A percentile compares a stretch with the other conserved stretches of the same genome.
Conservation (phyloP, 2,329 filamentous ascomycete genomes). For the Ceratocystis diversiconidia region DNA sequence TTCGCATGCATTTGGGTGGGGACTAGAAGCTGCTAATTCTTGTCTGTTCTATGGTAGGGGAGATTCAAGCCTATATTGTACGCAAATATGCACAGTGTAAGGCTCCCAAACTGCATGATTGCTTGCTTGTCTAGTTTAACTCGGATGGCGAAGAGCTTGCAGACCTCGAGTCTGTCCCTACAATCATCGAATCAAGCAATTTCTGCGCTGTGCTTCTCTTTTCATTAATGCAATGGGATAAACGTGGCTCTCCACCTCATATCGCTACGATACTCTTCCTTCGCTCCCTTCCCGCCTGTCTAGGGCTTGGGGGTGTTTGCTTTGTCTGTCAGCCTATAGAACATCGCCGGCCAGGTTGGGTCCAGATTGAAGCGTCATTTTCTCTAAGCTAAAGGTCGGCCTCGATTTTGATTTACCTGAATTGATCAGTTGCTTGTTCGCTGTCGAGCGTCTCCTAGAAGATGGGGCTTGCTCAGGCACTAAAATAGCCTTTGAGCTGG, state of each 20-base stretch:
- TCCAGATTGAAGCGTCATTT: background rate
- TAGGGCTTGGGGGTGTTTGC: background rate
- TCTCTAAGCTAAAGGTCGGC: background rate
- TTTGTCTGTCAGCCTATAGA: background rate
- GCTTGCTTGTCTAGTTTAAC: too few species aligned
- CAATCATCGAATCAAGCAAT: too few species aligned
- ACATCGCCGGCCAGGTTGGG: background rate
- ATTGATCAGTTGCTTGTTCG: background rate
- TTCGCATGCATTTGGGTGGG: too few species aligned
- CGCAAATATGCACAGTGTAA: too few species aligned
- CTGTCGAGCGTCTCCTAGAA: background rate
- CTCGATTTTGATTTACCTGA: background rate
- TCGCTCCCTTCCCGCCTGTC: background rate
- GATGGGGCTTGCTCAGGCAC: background rate
- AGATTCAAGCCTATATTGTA: too few species aligned
- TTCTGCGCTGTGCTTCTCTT: too few species aligned
- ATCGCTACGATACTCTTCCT: background rate
- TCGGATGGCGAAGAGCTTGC: too few species aligned
- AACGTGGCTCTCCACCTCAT: background rate
- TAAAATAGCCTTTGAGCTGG: background rate
- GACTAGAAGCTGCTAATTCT: too few species aligned
- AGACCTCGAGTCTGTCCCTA: too few species aligned
- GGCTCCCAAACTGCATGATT: too few species aligned
- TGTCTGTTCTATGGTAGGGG: too few species aligned
- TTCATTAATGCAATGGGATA: too few species aligned